phyloP scores from a whole-genome alignment of 2,329 filamentous ascomycete genomes.

The Eurotiales sp. region DNA sequence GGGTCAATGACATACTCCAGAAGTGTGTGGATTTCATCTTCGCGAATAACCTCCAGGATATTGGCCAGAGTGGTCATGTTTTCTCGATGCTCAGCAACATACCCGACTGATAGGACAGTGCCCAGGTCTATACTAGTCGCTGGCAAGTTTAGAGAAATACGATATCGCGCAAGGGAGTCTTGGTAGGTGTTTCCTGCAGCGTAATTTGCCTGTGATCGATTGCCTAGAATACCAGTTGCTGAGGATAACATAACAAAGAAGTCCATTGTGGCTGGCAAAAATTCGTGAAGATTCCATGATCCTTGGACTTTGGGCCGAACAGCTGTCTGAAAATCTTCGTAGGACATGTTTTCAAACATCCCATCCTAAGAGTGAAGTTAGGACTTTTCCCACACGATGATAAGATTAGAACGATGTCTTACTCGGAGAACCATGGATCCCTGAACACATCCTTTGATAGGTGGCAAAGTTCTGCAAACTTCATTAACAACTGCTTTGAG shows the following conservation, averaged over 20 bases:
- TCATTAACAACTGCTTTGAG: slow-evolving; percentile 16
- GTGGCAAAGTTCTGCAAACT: slow-evolving; percentile 19
- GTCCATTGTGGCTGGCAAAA: slow-evolving; percentile 30
- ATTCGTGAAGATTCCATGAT: slow-evolving; percentile 33
- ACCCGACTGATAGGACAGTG: slow-evolving; percentile 31
- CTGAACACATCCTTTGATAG: slow-evolving; percentile 32
- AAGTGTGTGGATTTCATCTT: slow-evolving; percentile 19
- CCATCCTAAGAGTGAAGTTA: slow-evolving; percentile 22
- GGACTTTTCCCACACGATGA: too few species aligned
- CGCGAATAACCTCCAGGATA: slow-evolving; percentile 15
- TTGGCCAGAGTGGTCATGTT: slow-evolving; percentile 8
- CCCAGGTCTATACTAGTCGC: slow-evolving; percentile 29
- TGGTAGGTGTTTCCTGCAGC: slow-evolving; percentile 38
- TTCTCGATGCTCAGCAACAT: slow-evolving; percentile 27
- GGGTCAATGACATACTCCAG: slow-evolving; percentile 19
- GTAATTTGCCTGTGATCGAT: slow-evolving; percentile 45
- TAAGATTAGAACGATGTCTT: slow-evolving; percentile 1
- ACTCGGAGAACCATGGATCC: slow-evolving; percentile 25
- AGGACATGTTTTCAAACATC: slow-evolving; percentile 39
- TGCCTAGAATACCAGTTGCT: slow-evolving; percentile 42
- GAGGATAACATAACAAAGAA: slow-evolving; percentile 45
- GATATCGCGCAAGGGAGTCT: slow-evolving; percentile 32
- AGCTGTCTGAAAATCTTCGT: slow-evolving; percentile 35
- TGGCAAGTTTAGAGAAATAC: slow-evolving; percentile 20
- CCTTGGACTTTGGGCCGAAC: slow-evolving; percentile 40